phyloP scores from a whole-genome alignment of 2,329 filamentous ascomycete genomes.

The Dryadomyces quercus-mongolicae region DNA sequence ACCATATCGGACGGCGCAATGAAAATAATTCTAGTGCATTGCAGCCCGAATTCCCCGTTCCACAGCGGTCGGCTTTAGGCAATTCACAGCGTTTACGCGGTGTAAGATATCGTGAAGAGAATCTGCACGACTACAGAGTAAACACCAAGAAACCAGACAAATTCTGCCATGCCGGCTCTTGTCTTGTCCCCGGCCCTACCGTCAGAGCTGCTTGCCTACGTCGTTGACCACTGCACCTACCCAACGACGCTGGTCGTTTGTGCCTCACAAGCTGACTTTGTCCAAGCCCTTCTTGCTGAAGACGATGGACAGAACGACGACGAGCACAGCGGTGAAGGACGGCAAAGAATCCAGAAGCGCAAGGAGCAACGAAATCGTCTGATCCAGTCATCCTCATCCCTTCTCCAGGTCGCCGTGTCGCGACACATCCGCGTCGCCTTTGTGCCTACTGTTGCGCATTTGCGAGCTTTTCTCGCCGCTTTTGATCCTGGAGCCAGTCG shows the following conservation, averaged over 20 bases:
- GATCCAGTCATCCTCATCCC: slow-evolving; percentile 46
- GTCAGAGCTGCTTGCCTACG: slow-evolving; percentile 50
- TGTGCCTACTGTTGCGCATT: slow-evolving; percentile 60
- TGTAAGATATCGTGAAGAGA: no score
- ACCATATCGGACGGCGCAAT: background rate
- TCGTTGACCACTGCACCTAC: slow-evolving; percentile 42
- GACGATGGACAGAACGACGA: background rate
- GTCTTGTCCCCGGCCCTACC: slow-evolving; percentile 42
- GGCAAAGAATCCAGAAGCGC: background rate
- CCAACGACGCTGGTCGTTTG: slow-evolving; percentile 63
- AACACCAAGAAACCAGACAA: background rate
- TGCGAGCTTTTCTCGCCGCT: slow-evolving; percentile 63
- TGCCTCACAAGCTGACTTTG: slow-evolving; percentile 50
- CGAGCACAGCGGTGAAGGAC: no score
- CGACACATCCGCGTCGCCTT: slow-evolving; percentile 61
- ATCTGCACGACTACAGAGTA: no score
- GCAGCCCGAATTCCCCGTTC: background rate
- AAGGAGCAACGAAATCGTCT: slow-evolving; percentile 10
- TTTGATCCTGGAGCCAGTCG: slow-evolving; percentile 28
- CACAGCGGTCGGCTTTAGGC: background rate
- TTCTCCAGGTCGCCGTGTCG: slow-evolving; percentile 57
- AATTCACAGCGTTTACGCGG: background rate
- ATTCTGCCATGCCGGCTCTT: slow-evolving; percentile 12
- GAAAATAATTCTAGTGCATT: background rate
- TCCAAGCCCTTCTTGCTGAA: slow-evolving; percentile 43